These are phyloP conservation scores for Xylaria flabelliformis DNA, from an alignment of 495 filamentous ascomycete genomes.

Conservation along the genomic window DNA sequence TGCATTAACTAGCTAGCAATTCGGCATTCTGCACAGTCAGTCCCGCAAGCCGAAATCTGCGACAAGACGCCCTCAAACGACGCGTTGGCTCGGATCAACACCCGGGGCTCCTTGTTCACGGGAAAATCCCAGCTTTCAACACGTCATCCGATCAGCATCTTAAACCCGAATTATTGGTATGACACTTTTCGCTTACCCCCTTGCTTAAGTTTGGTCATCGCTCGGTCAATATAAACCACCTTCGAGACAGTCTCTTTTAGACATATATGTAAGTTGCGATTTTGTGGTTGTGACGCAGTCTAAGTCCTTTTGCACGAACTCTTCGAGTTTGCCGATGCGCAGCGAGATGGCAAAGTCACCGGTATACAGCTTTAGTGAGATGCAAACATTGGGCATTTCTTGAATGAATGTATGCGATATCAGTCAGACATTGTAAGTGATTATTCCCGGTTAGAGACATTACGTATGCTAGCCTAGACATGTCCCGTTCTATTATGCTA, in stretches of 20 bases:
- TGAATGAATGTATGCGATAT: neutral
- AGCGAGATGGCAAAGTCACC: neutral
- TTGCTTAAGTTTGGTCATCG: conserved; percentile 10
- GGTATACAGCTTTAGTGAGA: neutral
- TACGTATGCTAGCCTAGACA: neutral
- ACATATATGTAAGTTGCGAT: neutral
- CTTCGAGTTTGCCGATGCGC: neutral
- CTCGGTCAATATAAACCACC: conserved; percentile 3
- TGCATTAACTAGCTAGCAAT: conserved; percentile 24
- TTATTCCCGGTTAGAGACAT: neutral
- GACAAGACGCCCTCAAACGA: conserved; percentile 20
- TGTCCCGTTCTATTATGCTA: neutral
- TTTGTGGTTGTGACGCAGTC: neutral
- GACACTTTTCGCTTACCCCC: neutral
- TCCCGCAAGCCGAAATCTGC: conserved; percentile 30
- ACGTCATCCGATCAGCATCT: conserved; percentile 13
- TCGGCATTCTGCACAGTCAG: conserved; percentile 20
- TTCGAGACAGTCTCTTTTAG: conserved; percentile 1
- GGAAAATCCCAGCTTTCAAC: neutral
- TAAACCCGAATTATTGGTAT: conserved; percentile 10
- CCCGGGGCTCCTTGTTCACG: conserved; percentile 10
- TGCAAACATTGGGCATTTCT: neutral
- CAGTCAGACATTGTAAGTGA: neutral
- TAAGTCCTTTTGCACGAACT: neutral
- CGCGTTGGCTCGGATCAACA: conserved; percentile 13